phyloP scores from a whole-genome alignment of 306 rosid genomes.

The Fragaria ananassa region DNA sequence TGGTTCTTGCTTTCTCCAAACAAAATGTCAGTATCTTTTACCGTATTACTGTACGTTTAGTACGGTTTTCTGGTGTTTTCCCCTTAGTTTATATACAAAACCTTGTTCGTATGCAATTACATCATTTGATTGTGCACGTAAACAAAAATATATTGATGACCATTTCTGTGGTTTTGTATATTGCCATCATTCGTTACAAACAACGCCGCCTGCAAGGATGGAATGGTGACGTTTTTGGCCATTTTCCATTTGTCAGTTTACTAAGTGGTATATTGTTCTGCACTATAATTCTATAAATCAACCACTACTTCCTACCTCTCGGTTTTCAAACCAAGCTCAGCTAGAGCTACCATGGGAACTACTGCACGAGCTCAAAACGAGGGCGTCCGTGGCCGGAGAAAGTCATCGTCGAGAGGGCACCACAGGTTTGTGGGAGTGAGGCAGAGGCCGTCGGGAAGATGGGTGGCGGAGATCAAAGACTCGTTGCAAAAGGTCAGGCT shows the following conservation, averaged over 20 bases:
- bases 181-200: neutral
- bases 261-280: neutral
- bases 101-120: constrained; percentile 5
- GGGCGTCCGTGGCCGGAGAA: constrained; percentile 38
- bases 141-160: neutral
- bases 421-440: constrained; percentile 66
- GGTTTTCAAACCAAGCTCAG: constrained; percentile 10
- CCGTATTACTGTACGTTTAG: neutral
- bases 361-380: constrained; percentile 2
- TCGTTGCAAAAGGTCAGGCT: constrained; percentile 68
- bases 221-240: constrained; percentile 8
- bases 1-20: too few species aligned
- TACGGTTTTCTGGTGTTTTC: neutral
- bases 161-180: neutral
- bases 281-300: constrained; percentile 17
- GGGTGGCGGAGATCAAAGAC: constrained; percentile 90
- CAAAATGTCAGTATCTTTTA: neutral
- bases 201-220: constrained; percentile 17
- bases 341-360: constrained; percentile 6
- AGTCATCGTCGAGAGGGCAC: constrained; percentile 64
- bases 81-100: neutral
- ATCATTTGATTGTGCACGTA: too few species aligned
- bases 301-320: neutral
- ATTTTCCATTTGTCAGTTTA: neutral
- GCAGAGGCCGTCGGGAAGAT: constrained; percentile 75